Evolutionary conservation across 495 filamentous ascomycete genomes (phyloP).

Genomic region (Daldinia grandis): DNA sequence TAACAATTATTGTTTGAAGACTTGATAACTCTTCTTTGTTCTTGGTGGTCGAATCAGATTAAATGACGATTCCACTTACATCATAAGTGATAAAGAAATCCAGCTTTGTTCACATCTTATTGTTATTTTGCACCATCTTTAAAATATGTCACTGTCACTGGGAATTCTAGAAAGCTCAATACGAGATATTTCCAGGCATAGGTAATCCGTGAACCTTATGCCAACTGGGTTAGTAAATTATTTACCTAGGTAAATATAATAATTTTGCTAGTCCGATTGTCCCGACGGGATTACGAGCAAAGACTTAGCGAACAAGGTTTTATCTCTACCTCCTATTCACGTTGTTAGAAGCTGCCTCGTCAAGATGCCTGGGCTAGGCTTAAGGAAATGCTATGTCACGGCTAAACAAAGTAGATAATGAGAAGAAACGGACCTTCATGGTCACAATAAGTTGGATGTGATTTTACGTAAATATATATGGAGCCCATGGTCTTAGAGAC

Average conservation of each 20-base stretch:
- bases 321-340: not conserved
- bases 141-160: not conserved
- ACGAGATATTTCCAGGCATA: not conserved
- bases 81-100: slow-evolving; percentile 19
- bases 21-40: slow-evolving; percentile 13
- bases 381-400: not conserved
- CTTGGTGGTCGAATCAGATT: slow-evolving; percentile 16
- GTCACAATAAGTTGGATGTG: too few species aligned
- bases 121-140: too few species aligned
- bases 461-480: too few species aligned
- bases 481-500: too few species aligned
- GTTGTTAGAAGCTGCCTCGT: not conserved
- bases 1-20: not conserved
- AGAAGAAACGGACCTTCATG: too few species aligned
- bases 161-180: not conserved
- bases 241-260: not conserved
- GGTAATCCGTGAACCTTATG: not conserved
- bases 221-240: not conserved
- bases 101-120: not conserved
- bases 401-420: too few species aligned
- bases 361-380: not conserved
- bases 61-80: not conserved
- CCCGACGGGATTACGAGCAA: not conserved
- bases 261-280: not conserved
- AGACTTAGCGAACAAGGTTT: not conserved